These are phyloP conservation scores for Chrysosporium queenslandicum DNA, from an alignment of 2,329 filamentous ascomycete genomes.

Conservation along the genomic window DNA sequence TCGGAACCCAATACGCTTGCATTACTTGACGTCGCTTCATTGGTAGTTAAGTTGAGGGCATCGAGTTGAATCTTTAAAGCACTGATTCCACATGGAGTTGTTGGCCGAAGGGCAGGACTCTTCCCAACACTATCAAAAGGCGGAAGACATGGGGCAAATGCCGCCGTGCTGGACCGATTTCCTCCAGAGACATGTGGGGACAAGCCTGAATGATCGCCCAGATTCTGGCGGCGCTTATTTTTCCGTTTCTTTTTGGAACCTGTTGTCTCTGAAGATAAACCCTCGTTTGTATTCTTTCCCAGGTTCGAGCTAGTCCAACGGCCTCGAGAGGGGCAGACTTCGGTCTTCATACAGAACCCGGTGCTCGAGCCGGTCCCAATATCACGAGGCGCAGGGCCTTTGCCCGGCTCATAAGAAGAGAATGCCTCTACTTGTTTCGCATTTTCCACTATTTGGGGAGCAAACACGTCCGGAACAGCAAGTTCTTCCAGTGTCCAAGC, in stretches of 20 bases:
- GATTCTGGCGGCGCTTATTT: conserved; percentile 28
- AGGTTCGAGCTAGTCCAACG: neutral
- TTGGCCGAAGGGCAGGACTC: conserved; percentile 28
- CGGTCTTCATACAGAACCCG: conserved; percentile 14
- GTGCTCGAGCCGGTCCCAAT: neutral
- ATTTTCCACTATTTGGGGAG: conserved; percentile 14
- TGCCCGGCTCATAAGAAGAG: neutral
- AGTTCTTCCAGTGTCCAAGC: conserved; percentile 18
- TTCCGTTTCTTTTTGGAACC: conserved; percentile 31
- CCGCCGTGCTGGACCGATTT: neutral
- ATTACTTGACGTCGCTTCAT: conserved; percentile 47
- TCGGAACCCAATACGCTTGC: conserved; percentile 40
- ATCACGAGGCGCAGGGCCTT: neutral
- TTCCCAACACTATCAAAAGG: neutral
- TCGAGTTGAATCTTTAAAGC: conserved; percentile 75
- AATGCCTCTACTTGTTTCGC: neutral
- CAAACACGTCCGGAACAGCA: conserved; percentile 19
- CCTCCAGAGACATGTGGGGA: neutral
- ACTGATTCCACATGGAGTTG: conserved; percentile 56
- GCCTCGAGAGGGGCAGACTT: conserved; percentile 12
- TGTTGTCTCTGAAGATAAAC: conserved; percentile 9
- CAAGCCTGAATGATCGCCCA: conserved; percentile 6
- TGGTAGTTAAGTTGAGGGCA: conserved; percentile 57
- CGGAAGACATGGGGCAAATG: neutral
- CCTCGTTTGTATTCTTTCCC: neutral